These are phyloP conservation scores for Eucalyptus lansdowneana DNA, from an alignment of 345 rosid genomes.

Conservation along the genomic window DNA sequence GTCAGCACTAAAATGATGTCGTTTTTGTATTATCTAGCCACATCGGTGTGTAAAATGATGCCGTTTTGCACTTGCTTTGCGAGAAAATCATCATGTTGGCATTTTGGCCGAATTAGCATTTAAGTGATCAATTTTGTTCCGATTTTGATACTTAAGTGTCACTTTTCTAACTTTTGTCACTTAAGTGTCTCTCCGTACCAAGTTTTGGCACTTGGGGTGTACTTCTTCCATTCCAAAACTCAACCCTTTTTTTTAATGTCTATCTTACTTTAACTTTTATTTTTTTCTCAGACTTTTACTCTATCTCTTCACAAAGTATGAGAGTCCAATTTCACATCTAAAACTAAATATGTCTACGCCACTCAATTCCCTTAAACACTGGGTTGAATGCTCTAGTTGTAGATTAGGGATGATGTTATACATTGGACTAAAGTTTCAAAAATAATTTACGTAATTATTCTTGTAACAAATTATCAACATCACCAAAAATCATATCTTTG, in stretches of 20 bases:
- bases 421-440: background rate
- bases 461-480: background rate
- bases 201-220: too few species aligned
- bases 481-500: background rate
- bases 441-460: background rate
- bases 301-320: background rate
- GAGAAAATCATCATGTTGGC: too few species aligned
- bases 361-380: background rate
- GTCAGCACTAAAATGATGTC: too few species aligned
- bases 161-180: too few species aligned
- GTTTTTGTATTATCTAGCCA: too few species aligned
- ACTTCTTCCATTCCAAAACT: background rate
- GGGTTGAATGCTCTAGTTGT: background rate
- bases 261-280: background rate
- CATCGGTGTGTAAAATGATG: fast-evolving
- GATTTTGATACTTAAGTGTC: too few species aligned
- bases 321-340: background rate
- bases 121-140: too few species aligned
- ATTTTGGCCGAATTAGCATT: too few species aligned
- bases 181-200: too few species aligned
- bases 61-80: too few species aligned
- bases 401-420: background rate
- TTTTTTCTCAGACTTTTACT: too few species aligned
- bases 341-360: background rate
- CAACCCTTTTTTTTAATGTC: too few species aligned